Evolutionary conservation across 2,329 filamentous ascomycete species (phyloP), one percentile per base, ranked within the genome.

Genomic region (Penicillium psychrosexuale): DNA sequence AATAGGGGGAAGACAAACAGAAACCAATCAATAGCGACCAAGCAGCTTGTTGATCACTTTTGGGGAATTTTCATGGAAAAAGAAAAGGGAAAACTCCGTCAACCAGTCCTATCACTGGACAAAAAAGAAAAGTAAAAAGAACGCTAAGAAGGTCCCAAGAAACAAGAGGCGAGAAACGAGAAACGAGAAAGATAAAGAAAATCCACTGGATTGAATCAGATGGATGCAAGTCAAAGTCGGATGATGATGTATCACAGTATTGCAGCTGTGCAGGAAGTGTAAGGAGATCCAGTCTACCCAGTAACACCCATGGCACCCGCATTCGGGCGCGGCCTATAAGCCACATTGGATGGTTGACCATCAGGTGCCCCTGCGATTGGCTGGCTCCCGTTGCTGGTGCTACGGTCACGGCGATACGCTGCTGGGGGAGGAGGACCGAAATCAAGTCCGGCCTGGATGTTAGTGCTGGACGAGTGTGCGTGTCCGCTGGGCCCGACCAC

Each of bases 401-500:
- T 74, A 43, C 72, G 69, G 42, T 69, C 71, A 50, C 69, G 72
- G 59, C 59, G 65, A 39, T 69, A 66, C 27, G 53, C 63, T 17
- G 66, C 58, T 17, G 61, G 64, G 15, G 59, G 64, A 38, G 66
- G 59, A 2, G 66, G 59, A 4, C 54, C 63, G 30, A 69, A 60
- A 33, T 73, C 70, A 39, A 61, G 53, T 2, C 61, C 63, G 40
- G 61, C 57, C 38, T 65, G 61, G 15, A 60, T 59, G 46, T 59
- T 63, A 36, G 60, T 59, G 56, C 66, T 70, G 48, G 58, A 56
- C 30, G 65, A 66, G 57, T 74, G 69, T 6, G 60, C 58, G 48
- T 74, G 69, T 39, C 69, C 67, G 34, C 67, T 65, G 13, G 82
- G 78, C 15, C 71, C 75, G 55, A 77, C 73, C 33, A 96, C 84